A percentile compares a stretch with the other conserved stretches of the same genome.
Conservation (phyloP, 2,329 filamentous ascomycete genomes). For the Sporothrix pseudoabietina region DNA sequence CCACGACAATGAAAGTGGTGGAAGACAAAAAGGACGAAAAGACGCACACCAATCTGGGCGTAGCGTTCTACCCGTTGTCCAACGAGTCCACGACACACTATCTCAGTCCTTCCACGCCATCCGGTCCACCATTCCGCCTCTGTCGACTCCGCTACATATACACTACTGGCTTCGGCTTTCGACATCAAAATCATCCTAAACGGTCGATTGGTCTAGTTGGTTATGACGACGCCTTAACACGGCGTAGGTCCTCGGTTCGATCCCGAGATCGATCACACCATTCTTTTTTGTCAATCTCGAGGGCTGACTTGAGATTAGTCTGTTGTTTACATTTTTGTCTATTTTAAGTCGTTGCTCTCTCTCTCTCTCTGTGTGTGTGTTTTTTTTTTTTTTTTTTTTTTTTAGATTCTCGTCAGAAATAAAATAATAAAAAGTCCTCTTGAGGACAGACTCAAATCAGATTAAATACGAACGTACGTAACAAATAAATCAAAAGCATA, state of each 20-base stretch:
- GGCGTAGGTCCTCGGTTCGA: constrained; percentile 27
- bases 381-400: no score
- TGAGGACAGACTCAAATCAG: no score
- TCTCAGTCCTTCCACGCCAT: neutral
- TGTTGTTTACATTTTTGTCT: no score
- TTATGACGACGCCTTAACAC: constrained; percentile 29
- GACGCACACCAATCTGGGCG: neutral
- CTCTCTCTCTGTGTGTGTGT: no score
- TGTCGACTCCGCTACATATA: neutral
- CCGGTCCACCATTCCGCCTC: neutral
- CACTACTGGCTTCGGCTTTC: neutral
- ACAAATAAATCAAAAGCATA: no score
- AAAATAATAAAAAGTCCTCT: no score
- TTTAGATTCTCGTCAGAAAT: no score
- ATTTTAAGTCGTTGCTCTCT: no score
- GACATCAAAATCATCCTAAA: neutral
- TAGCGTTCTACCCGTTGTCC: neutral
- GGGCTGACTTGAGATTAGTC: no score
- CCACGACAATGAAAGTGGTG: neutral
- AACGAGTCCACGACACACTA: neutral
- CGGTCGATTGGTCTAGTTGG: constrained; percentile 29
- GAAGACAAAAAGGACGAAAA: neutral
- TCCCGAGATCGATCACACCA: constrained; percentile 25
- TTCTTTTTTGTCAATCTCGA: neutral
- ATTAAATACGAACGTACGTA: no score